Evolutionary conservation across 2,329 filamentous ascomycete genomes (phyloP), one percentile per base, ranked within the genome.

Genomic region (Fusarium domesticum): DNA sequence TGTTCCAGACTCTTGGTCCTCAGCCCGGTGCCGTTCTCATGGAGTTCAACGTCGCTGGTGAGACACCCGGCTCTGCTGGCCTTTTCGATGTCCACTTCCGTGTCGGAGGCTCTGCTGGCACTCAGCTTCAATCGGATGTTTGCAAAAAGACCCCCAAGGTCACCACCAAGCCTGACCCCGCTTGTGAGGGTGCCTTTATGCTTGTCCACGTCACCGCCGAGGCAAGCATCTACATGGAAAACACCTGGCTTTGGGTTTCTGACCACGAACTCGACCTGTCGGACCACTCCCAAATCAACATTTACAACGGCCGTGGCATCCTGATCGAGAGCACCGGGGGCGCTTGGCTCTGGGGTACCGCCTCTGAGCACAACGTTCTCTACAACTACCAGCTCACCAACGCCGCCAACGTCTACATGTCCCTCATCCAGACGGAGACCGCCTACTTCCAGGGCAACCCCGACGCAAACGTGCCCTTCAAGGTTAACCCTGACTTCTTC

Each of bases 61-160:
- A 77, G 56, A 74, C 68, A 43, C 77, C 84, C 45, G 89, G 89
- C 36, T 79, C 82, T 2, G 84, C 83, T 16, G 92, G 83, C 50
- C 83, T 96, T 69, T 98, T 91, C 88, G 93, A 98, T 61, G 84
- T 91, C n/a, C 93, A 98, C 74, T 85, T 93, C 71, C 89, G 93
- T 62, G 81, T 98, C 58, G 92, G 90, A 58, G 93, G 93, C 34
- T 84, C 85, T 42, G 84, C 87, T 5, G 92, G 92, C 48, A 95
- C 91, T 19, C 70, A 87, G 53, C 78, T 97, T 14, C 88, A 95
- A 69, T 85, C 84, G 15, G 77, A 88, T 65, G 83, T 76, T 43
- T 96, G 91, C 72, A 68, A 79, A 65, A 95, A 95, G 77, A 87
- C 84, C 51, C 86, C 87, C 33, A 74, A 76, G 39, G 70, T 73